Conservation (phyloP, 2,329 filamentous ascomycete species). For the Apiospora koreana region DNA sequence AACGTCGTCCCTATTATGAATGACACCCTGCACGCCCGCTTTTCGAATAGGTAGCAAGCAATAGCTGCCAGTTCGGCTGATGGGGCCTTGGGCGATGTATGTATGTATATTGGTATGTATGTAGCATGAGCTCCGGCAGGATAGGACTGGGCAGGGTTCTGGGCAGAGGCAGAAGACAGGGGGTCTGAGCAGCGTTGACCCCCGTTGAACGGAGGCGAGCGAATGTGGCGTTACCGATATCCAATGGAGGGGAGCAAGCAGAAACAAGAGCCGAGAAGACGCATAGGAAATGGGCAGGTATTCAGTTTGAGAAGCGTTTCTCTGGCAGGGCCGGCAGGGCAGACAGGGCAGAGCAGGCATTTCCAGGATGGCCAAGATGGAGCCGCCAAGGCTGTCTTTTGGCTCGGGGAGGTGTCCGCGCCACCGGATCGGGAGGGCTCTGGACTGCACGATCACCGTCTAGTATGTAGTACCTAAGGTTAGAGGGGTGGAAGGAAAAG, state of each 20-base stretch:
- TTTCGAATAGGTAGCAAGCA: too few species aligned
- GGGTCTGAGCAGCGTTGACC: background rate
- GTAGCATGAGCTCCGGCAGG: background rate
- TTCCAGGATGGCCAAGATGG: background rate
- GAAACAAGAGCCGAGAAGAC: background rate
- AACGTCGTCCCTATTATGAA: background rate
- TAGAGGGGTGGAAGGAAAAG: background rate
- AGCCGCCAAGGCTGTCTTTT: conserved; percentile 4
- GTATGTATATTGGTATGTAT: too few species aligned
- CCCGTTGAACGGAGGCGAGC: background rate
- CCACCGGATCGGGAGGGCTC: background rate
- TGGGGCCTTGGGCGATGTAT: background rate
- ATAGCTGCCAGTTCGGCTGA: background rate
- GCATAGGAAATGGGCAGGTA: conserved; percentile 1
- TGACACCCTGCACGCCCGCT: background rate
- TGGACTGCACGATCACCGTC: background rate
- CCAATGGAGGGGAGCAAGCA: background rate
- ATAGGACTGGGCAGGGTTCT: background rate
- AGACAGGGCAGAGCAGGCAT: background rate
- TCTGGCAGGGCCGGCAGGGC: background rate
- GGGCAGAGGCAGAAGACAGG: too few species aligned
- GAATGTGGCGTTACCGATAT: background rate
- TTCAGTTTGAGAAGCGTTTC: conserved; percentile 8
- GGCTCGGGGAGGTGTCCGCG: background rate
- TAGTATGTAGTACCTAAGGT: too few species aligned